Conservation (phyloP, 2,329 filamentous ascomycete species). For the Rhynchosporium agropyri region DNA sequence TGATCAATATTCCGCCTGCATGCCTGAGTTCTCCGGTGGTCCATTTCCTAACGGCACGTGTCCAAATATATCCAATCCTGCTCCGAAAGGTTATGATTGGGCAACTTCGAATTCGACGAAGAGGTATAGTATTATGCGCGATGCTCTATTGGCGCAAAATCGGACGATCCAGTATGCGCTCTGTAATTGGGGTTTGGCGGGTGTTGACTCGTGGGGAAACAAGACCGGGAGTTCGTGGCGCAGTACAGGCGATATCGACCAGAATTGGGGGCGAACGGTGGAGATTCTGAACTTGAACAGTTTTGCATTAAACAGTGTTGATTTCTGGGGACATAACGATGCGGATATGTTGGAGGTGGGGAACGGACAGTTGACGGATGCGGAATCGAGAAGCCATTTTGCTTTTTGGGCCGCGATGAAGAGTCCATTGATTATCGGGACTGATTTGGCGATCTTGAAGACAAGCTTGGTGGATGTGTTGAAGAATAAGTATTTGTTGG, state of each 20-base stretch:
- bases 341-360: conserved; percentile 42
- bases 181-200: conserved; percentile 56
- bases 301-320: conserved; percentile 42
- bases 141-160: conserved; percentile 50
- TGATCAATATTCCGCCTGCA: conserved; percentile 45
- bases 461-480: conserved; percentile 39
- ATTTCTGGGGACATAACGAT: conserved; percentile 45
- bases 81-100: conserved; percentile 55
- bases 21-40: conserved; percentile 43
- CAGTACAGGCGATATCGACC: conserved; percentile 49
- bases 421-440: conserved; percentile 35
- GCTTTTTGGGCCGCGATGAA: conserved; percentile 38
- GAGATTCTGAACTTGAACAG: conserved; percentile 45
- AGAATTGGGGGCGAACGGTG: conserved; percentile 41
- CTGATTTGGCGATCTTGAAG: conserved; percentile 27
- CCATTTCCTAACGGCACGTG: conserved; percentile 47
- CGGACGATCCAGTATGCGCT: conserved; percentile 54
- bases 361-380: conserved; percentile 41
- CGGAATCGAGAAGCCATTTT: conserved; percentile 38
- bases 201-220: conserved; percentile 54
- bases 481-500: conserved; percentile 34
- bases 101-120: conserved; percentile 47
- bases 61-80: conserved; percentile 42
- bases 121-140: conserved; percentile 55
- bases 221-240: conserved; percentile 51